Evolutionary conservation across 805 yeast species (phyloP), one percentile per base, ranked within the genome.

Genomic region (Ogataea thermomethanolica): DNA sequence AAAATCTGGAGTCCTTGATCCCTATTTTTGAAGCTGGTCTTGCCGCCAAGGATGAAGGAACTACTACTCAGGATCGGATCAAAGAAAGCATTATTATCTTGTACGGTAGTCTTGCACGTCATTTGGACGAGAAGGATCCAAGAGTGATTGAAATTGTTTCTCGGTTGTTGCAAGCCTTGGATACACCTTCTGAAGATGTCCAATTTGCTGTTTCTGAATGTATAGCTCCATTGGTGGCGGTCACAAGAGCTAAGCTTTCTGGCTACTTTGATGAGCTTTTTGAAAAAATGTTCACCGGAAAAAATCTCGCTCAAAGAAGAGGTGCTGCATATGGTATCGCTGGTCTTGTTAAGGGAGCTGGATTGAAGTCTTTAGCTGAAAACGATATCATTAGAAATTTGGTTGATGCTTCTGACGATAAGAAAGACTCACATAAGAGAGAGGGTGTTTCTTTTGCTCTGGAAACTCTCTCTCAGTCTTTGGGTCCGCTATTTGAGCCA

Each of bases 301-400:
- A 66, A 24, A 50, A 65, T 2, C 55, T 68, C 27, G 74, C 75
- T 1, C 68, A 71, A n/a, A 74, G 96, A 58, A 76, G 91, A 49
- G 99, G 98, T 56, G 91, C 96, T 2, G 98, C 98, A 1, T 89
- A 86, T 66, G 99, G 98, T 61, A 74, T 93, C 52, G 85, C 98
- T 15, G 99, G 99, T 48, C 64, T 93, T 32, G 91, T 85, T 3
- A 83, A 86, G 56, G 99, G 99, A 43, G 74, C 79, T 15, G 99
- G 99, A 50, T 78, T 93, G 38, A 73, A 78, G 44, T 74, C 95
- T 0, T 66, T 93, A 37, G 74, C 86, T 8, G 82, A 83, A 35
- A 79, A 76, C 56, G 95, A 87, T 53, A 73, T 93, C 30, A 79
- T 88, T 42, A 74, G 96, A 41, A 74, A 73, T 31, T 65, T 93